These are phyloP conservation scores for Trypanosomatidae sp. DNA, from an alignment of 208 protist species.

Conservation along the genomic window DNA sequence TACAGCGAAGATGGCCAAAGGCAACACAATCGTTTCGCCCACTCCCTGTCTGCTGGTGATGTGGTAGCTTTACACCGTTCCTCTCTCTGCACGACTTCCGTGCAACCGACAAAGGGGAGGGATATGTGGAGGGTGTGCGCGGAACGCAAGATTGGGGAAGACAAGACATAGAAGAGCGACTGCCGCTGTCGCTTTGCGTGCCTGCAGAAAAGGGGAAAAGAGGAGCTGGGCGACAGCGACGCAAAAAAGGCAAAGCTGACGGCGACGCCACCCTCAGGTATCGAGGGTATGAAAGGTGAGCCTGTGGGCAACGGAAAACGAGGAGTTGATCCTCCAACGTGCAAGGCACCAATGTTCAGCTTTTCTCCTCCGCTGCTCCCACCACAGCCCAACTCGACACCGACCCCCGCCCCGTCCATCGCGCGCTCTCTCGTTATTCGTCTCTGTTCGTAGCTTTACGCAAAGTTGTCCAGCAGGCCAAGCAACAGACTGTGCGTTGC, in stretches of 20 bases:
- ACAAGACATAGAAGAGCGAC: background rate
- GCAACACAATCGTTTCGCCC: background rate
- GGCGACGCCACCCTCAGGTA: background rate
- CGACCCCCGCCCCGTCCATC: background rate
- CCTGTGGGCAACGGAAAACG: background rate
- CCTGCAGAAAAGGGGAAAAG: background rate
- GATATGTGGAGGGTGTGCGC: background rate
- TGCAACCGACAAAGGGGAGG: background rate
- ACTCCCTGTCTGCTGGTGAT: background rate
- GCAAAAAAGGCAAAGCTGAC: background rate
- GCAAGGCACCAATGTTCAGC: background rate
- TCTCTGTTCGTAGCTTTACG: slow-evolving; percentile 15
- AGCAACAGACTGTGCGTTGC: slow-evolving; percentile 58
- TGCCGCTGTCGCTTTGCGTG: background rate
- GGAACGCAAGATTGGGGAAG: too few relatives aligned
- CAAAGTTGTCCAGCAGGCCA: slow-evolving; percentile 55
- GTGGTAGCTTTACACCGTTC: background rate
- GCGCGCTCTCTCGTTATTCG: background rate
- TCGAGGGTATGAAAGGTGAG: background rate
- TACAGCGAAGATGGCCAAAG: background rate
- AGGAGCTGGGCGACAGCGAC: background rate
- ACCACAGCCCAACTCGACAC: background rate
- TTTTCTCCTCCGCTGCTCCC: background rate
- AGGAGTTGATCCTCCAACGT: background rate
- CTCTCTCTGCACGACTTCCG: background rate